Percentiles rank a stretch among this genome's conserved stretches.
These are phyloP conservation scores for Tricholoma sp. DNA, from an alignment of 768 basidiomycete species.

Conservation along the genomic window DNA sequence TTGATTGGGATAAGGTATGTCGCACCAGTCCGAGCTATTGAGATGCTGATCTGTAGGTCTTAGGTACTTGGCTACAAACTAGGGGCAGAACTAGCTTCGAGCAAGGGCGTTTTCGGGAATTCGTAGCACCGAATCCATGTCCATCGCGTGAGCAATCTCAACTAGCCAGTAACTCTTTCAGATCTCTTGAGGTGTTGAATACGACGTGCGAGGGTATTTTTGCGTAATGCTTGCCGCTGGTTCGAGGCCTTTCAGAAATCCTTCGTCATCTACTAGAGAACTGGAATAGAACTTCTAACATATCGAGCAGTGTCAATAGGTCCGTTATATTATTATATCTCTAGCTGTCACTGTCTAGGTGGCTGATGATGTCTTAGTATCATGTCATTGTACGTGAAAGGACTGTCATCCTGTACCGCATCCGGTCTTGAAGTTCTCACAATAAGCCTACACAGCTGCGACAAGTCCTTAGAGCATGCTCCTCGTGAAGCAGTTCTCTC, in stretches of 20 bases:
- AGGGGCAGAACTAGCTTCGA: conserved; percentile 69
- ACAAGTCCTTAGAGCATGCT: not conserved
- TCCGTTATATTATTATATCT: not conserved
- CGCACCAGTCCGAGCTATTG: not conserved
- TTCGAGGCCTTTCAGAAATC: no score
- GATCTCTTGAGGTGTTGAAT: not conserved
- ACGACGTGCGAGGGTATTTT: not conserved
- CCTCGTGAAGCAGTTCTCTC: not conserved
- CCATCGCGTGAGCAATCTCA: not conserved
- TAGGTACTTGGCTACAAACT: conserved; percentile 62
- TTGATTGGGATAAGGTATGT: conserved; percentile 91
- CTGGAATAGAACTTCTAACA: not conserved
- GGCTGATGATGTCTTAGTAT: not conserved
- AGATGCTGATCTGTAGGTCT: not conserved
- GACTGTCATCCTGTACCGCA: not conserved
- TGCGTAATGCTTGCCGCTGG: not conserved
- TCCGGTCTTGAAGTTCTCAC: not conserved
- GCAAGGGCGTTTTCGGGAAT: conserved; percentile 48
- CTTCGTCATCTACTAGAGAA: not conserved
- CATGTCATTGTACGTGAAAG: not conserved
- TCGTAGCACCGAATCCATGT: conserved; percentile 16
- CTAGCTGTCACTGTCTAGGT: no score
- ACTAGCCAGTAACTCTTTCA: not conserved
- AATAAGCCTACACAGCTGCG: no score
- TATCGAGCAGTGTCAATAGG: not conserved